Percentiles rank a stretch among this genome's conserved stretches.
Evolutionary conservation across 441 rosid genomes (phyloP).

Genomic region (Corymbia calophylla): DNA sequence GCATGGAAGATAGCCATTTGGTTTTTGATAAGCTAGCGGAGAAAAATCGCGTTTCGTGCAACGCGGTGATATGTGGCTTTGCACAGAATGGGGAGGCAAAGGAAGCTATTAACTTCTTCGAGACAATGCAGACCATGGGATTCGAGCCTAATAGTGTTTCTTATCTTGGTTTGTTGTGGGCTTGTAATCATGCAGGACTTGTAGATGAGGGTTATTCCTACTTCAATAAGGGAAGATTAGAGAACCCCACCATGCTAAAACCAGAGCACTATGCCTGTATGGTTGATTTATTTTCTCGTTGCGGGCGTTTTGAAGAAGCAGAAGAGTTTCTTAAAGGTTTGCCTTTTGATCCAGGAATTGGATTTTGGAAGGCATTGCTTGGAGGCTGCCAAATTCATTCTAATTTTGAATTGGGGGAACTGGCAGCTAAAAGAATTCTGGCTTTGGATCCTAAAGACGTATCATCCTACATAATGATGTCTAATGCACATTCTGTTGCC

Average conservation of each 20-base stretch:
- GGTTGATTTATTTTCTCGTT: slow-evolving; percentile 70
- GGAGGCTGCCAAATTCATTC: slow-evolving; percentile 76
- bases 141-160: slow-evolving; percentile 57
- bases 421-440: slow-evolving; percentile 47
- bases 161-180: slow-evolving; percentile 63
- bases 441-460: slow-evolving; percentile 68
- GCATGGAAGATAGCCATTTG: slow-evolving; percentile 54
- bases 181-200: slow-evolving; percentile 74
- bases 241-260: slow-evolving; percentile 26
- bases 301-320: slow-evolving; percentile 58
- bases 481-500: slow-evolving; percentile 65
- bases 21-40: slow-evolving; percentile 37
- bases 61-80: slow-evolving; percentile 70
- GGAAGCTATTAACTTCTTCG: slow-evolving; percentile 48
- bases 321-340: slow-evolving; percentile 32
- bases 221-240: slow-evolving; percentile 38
- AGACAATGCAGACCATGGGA: slow-evolving; percentile 32
- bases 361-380: slow-evolving; percentile 84
- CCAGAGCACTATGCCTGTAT: slow-evolving; percentile 73
- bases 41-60: slow-evolving; percentile 53
- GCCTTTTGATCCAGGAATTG: slow-evolving; percentile 72
- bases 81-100: slow-evolving; percentile 74
- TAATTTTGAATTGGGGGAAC: slow-evolving; percentile 37
- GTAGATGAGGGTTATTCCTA: slow-evolving; percentile 53
- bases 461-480: slow-evolving; percentile 75